Base-by-base conservation (phyloP, 1,139 yeast species). In the Arxiozyma slooffiae region DNA sequence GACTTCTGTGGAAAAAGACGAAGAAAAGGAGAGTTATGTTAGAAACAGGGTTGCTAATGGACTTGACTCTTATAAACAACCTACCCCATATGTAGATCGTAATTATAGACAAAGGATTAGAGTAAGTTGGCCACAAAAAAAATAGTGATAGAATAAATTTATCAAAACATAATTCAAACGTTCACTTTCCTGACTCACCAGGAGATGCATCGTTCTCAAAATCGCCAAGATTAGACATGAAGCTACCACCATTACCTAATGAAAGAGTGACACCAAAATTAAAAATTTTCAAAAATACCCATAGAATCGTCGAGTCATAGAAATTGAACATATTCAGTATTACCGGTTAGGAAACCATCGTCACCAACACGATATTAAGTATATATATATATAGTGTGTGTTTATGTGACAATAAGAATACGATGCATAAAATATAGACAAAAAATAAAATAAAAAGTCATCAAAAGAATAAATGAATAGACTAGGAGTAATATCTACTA, bases 161-260 rank as follows among this genome's bases (percentile, higher is more conserved):
- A 6, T 21, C 40, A 20, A 26, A 39, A 39, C 11, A 36, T 26
- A 37, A 34, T n/a, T n/a, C 18, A 17, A 26, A 18, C 9, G 47
- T 42, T 18, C 44, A 51, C n/a, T 34, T 46, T 3, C 47, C 49
- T 4, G 36, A 39, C 26, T 64, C 63, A 45, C 63, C 65, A 5
- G 52, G 58, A 6, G 9, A 37, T n/a, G 38, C 38, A 30, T 34
- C 45, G 22, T 30, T 23, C 17, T 42, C 22, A 42, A 26, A 24
- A 14, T 24, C 45, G 8, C 20, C 45, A 21, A 30, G 45, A 34
- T 20, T 21, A 34, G 26, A 42, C n/a, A 9, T 42, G 26, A 30
- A 42, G n/a, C 43, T 61, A 20, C 59, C 69, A 6, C 69, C 69
- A 4, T 50, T 68, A 18, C 70, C 71, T 7, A 52, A 61, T 17